These are phyloP conservation scores for Eucalyptus cloeziana DNA, from an alignment of 345 rosid genomes.

Conservation along the genomic window DNA sequence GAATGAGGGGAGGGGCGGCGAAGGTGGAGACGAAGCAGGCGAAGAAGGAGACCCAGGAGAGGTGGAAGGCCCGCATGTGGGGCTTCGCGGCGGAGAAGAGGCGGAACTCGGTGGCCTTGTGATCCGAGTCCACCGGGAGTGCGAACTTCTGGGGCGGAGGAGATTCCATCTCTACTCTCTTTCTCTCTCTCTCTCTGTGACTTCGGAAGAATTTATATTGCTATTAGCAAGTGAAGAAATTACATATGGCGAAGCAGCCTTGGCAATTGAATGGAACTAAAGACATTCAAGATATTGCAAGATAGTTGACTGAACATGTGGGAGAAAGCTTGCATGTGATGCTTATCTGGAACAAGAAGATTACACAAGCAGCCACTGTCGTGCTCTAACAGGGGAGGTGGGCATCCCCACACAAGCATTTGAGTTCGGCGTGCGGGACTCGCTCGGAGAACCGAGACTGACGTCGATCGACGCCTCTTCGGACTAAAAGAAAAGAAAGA, in stretches of 20 bases:
- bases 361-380: not conserved
- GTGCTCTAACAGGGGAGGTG: not conserved
- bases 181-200: not conserved
- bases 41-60: conserved; percentile 83
- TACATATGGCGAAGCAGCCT: not conserved
- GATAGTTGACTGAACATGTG: not conserved
- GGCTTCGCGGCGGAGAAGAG: conserved; percentile 60
- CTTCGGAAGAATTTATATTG: not conserved
- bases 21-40: conserved; percentile 80
- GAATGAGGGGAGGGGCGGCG: conserved; percentile 86
- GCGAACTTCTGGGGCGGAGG: conserved; percentile 21
- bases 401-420: not conserved
- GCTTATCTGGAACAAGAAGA: not conserved
- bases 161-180: not conserved
- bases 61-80: conserved; percentile 85
- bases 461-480: not conserved
- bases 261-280: not conserved
- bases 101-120: conserved; percentile 65
- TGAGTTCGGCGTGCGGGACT: not conserved
- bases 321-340: not conserved
- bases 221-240: not conserved
- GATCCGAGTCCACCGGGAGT: conserved; percentile 76
- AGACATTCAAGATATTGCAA: not conserved
- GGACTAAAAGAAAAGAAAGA: not conserved
- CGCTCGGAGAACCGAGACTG: not conserved